Base-by-base conservation (phyloP, 306 rosid genomes). In the barrel medic (Medicago truncatula) region DNA sequence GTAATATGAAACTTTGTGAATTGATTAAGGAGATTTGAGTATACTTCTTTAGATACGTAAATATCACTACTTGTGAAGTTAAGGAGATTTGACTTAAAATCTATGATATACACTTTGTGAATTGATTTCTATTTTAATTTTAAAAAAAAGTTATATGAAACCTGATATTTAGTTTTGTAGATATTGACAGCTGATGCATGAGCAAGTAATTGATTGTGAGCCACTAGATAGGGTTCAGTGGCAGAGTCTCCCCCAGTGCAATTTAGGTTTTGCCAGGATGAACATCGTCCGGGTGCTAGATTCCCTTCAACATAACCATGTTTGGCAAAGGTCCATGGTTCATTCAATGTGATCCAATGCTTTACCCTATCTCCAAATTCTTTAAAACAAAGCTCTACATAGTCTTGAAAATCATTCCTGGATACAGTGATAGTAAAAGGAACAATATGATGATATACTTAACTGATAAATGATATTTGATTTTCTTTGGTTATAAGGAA, bases 141-240 rank as follows among this genome's bases (percentile, higher is more conserved):
- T 28, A 3, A 3, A 28, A 28, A 25, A 25, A 1, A 31, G 38
- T 5, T 0, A 34, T 5, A 34, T 34, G 38, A 5, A 87, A 87
- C 89, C 87, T 85, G 85, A 60, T 87, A 85, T 12, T 85, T 77
- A 4, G 43, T 6, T 66, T 60, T 83, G 47, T 83, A 87, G 36
- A 76, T 15, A 36, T 79, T 36, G 10, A 75, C 86, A 1, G 76
- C 81, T 7, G 75, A 71, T 14, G 87, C 86, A 86, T 86, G 88
- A 80, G 91, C 82, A 14, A 88, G 85, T 67, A 86, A 75, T 4
- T 50, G 89, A 50, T 86, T 5, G 31, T 86, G 93, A 9, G 87
- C 3, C 11, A 72, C 87, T 44, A 78, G 18, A 60, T 88, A 88
- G 0, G 93, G 90, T 64, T 88, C 93, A 6, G 79, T 86, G 7